Base-by-base conservation (phyloP, 768 basidiomycete genomes). In the Cystoderma amianthinum region DNA sequence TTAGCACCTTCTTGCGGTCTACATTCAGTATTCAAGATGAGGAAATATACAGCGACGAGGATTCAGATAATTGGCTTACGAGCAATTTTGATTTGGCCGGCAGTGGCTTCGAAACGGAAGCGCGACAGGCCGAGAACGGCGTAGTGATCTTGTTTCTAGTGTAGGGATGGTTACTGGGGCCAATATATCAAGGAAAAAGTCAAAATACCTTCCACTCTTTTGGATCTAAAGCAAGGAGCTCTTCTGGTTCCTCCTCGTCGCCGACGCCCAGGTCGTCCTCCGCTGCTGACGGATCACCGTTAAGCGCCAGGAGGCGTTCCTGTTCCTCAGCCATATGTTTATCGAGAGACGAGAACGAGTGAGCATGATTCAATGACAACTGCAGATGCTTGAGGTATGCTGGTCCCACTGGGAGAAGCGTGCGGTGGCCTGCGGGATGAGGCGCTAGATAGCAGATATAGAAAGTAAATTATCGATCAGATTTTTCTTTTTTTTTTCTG, bases 1-100 rank as follows among this genome's bases (percentile, higher is more conserved):
- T 93, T 38, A 98, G 81, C n/a, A 96, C 94, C 68, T 96, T 98
- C 73, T 94, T 91, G 54, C 92, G 89, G 72, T 99, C 92, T 96
- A 48, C n/a, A 19, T 38, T n/a, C 41, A 21, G 41, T 20, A 18
- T 38, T 22, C 30, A 32, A 21, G 37, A 25, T 25, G 15, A 43
- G 18, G 17, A 24, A 22, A 17, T 19, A 35, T 23, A 32, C 15
- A 21, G 13, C n/a, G 34, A 41, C 19, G 15, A 21, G 37, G 13
- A n/a, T n/a, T 74, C 81, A 15, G 37, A n/a, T n/a, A n/a, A n/a
- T n/a, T n/a, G 2, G 76, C 92, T 51, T 65, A 96, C 94, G 93
- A 48, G 96, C 90, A 54, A 95, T 79, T 61, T 92, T 94, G 60
- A 99, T 99, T 58, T 99, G 96, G 43, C 81, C 94, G 15, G 82